Base-by-base conservation (phyloP, 75 land plant species). In the Picea glauca region DNA sequence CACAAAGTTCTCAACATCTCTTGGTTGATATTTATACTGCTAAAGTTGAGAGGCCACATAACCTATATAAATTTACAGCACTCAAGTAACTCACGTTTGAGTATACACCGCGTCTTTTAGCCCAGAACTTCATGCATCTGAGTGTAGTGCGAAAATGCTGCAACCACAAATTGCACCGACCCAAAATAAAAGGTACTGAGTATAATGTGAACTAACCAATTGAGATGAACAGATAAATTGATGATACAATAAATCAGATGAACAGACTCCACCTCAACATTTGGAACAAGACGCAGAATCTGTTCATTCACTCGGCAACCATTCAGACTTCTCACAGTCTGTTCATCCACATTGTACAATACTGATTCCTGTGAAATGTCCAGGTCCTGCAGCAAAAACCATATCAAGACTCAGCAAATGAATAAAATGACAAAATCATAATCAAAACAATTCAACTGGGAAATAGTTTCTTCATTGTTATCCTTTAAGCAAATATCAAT, bases 251-350 rank as follows among this genome's bases (percentile, higher is more conserved):
- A 64, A n/a, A 12, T n/a, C 14, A 61, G 50, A 20, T 31, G 58
- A 7, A 76, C 30, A 15, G 38, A 8, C 64, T 72, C 78, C 63
- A 90, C 99, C 91, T 96, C 86, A 80, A 95, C 82, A 84, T 95
- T 93, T 38, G 99, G 99, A 58, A 98, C 99, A 75, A 93, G 89
- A 30, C 90, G 90, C 46, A 98, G 86, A 77, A 98, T 93, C 78
- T 95, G 99, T 74, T 98, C 99, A 32, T 96, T 93, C 46, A 98
- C 99, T n/a, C 99, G 84, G 76, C 99, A 98, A 11, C 99, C 98
- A 86, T 95, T 95, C 66, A 98, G 87, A 81, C 96, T 95, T 66
- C 96, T 81, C 33, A 91, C 96, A 80, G 94, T 98, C 67, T 80
- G 93, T 81, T 95, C 98, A 86, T 98, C 99, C 79, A 90, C 85